These are phyloP conservation scores for Colletotrichum musae DNA, from an alignment of 2,329 filamentous ascomycete genomes.

Conservation along the genomic window DNA sequence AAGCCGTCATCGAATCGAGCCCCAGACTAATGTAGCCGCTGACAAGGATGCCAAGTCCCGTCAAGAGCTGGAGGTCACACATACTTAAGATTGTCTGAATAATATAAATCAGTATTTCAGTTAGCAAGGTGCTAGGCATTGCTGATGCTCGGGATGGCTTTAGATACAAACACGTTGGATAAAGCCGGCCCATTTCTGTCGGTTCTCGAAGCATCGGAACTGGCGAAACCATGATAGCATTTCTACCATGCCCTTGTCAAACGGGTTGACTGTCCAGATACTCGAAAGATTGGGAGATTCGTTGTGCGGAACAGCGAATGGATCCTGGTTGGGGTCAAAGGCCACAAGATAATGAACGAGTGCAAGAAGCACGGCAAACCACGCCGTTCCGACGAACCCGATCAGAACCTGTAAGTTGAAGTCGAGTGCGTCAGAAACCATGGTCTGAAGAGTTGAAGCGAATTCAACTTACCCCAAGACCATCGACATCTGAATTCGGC, in stretches of 20 bases:
- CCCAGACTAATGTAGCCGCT: background rate
- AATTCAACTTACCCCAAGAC: background rate
- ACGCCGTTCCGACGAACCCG: background rate
- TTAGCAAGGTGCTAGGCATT: too few relatives aligned
- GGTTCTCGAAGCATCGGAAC: too few relatives aligned
- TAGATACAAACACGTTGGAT: background rate
- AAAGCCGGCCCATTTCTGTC: too few relatives aligned
- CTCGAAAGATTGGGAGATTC: background rate
- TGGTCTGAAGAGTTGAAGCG: background rate
- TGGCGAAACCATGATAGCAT: too few relatives aligned
- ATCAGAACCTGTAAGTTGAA: background rate
- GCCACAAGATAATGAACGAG: background rate
- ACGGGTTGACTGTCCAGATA: too few relatives aligned
- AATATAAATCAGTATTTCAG: too few relatives aligned
- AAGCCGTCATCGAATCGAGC: background rate
- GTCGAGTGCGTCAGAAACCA: too few relatives aligned
- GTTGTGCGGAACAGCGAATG: background rate
- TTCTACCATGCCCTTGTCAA: too few relatives aligned
- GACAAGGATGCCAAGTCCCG: background rate
- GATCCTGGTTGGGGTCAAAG: background rate
- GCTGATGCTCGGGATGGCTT: too few relatives aligned
- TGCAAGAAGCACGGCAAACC: background rate
- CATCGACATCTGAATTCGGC: background rate
- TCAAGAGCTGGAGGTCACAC: conserved; percentile 5
- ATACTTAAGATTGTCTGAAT: background rate